A percentile compares a stretch with the other conserved stretches of the same genome.
Conservation (phyloP, 768 basidiomycete species). For the Rhodotorula graminis region DNA sequence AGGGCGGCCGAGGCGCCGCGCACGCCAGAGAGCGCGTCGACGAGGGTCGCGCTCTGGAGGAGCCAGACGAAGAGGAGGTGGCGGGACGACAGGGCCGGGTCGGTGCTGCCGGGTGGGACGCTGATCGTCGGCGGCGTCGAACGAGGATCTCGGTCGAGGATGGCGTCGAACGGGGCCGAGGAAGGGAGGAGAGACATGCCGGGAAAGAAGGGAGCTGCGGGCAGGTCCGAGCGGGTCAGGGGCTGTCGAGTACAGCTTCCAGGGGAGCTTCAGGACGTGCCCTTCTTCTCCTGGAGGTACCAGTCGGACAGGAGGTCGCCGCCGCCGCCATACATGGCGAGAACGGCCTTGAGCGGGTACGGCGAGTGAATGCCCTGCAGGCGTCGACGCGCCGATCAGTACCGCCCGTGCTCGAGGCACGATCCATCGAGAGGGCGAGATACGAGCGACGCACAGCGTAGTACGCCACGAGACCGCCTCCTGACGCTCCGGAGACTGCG, state of each 20-base stretch:
- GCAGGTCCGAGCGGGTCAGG: no score
- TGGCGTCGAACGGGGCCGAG: background rate
- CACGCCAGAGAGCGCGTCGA: conserved; percentile 3
- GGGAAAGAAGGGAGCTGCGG: conserved; percentile 8
- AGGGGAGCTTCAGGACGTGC: background rate
- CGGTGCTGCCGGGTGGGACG: no score
- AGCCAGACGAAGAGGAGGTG: background rate
- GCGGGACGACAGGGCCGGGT: background rate
- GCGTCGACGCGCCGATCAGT: no score
- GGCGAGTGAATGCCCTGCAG: conserved; percentile 1
- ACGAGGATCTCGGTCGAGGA: background rate
- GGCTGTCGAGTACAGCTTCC: background rate
- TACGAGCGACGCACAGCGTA: background rate
- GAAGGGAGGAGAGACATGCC: background rate
- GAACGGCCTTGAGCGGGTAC: background rate
- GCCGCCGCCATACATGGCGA: conserved; percentile 1
- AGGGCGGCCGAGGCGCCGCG: background rate
- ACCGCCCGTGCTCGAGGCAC: no score
- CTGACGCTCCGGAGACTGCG: background rate
- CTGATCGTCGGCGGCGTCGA: background rate
- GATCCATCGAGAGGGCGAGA: no score
- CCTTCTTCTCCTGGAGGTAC: conserved; percentile 4
- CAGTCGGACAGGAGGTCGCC: conserved; percentile 15
- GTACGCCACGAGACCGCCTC: background rate
- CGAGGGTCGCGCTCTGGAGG: conserved; percentile 2